phyloP scores from a whole-genome alignment of 805 yeast species.

The Saturnispora dispora region DNA sequence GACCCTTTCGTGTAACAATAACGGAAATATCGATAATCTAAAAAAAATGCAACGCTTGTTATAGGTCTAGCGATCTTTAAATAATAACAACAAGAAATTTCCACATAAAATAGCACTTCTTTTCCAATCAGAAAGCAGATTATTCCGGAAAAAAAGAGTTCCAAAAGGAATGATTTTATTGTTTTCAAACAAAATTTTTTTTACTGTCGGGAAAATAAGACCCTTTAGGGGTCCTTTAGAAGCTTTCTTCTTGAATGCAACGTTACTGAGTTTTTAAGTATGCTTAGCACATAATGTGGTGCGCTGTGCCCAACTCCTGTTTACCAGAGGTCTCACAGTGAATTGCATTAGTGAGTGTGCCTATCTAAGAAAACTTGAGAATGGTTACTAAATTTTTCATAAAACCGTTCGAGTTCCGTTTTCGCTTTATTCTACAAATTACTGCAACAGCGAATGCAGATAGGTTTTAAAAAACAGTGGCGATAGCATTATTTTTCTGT shows the following conservation, averaged over 20 bases:
- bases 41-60: neutral
- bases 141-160: neutral
- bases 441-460: no score
- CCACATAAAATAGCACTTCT: neutral
- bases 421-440: no score
- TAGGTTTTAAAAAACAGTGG: no score
- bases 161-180: neutral
- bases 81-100: no score
- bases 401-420: no score
- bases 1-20: neutral
- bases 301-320: no score
- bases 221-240: neutral
- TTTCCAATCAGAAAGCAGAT: neutral
- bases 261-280: neutral
- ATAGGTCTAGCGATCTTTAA: neutral
- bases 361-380: no score
- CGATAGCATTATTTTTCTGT: no score
- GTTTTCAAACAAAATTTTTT: neutral
- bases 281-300: neutral
- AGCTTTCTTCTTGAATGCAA: neutral
- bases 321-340: no score
- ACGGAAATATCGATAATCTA: neutral
- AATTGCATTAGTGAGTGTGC: no score
- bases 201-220: neutral
- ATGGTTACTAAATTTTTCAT: no score